Conservation (phyloP, 2,329 filamentous ascomycete species). For the Pseudocercospora fuligena region DNA sequence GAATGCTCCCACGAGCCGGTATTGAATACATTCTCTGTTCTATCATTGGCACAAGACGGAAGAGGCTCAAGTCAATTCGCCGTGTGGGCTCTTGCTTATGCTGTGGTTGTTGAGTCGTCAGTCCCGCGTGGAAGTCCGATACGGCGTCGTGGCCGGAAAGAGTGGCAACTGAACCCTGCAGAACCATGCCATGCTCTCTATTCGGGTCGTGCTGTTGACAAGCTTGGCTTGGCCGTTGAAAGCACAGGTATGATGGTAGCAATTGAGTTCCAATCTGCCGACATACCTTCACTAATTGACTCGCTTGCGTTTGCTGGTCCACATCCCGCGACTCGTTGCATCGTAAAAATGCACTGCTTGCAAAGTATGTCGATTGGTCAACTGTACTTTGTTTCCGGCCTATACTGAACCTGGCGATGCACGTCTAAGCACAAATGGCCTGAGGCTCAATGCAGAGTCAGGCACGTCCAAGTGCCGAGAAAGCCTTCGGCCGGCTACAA, state of each 20-base stretch:
- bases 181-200: neutral
- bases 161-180: neutral
- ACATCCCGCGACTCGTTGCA: neutral
- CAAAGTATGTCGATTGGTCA: neutral
- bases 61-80: neutral
- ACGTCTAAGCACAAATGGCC: neutral
- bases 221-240: neutral
- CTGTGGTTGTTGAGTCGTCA: constrained; percentile 3
- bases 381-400: neutral
- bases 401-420: neutral
- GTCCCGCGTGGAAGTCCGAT: constrained; percentile 5
- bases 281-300: neutral
- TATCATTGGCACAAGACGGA: neutral
- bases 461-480: neutral
- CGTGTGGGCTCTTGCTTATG: neutral
- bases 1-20: neutral
- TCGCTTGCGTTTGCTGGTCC: neutral
- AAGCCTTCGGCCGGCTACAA: neutral
- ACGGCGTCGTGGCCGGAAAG: neutral
- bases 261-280: constrained; percentile 5
- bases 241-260: neutral
- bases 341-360: neutral
- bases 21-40: neutral
- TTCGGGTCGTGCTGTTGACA: neutral
- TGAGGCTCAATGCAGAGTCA: neutral